Evolutionary conservation across 768 basidiomycete genomes (phyloP), one percentile per base, ranked within the genome.

Genomic region (Cystofilobasidium ferigula): DNA sequence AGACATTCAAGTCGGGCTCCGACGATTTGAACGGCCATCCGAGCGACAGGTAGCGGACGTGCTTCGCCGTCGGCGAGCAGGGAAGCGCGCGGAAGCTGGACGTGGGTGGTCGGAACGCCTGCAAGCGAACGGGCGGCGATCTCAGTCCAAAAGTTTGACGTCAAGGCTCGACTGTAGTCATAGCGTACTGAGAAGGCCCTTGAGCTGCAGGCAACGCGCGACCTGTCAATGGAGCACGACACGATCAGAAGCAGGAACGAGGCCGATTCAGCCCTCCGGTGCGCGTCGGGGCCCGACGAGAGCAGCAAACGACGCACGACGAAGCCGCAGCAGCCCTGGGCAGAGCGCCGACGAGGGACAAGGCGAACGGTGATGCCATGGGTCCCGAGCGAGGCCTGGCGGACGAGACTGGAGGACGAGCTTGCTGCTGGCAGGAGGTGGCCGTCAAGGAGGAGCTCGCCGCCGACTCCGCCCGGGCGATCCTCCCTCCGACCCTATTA

Each of bases 21-120:
- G 51, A 38, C 34, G n/a, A 35, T 53, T 42, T 54, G 51, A 53
- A 63, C 35, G 58, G 35, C 36, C 40, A 42, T 8, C 58, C 58
- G 58, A 42, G 28, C 36, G 36, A 36, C 26, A 36, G 48, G 35
- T 54, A 28, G 18, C 51, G 51, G 30, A 28, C 51, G 10, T 54
- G 51, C 4, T 30, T 26, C 16, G 16, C 9, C 14, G 45, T n/a
- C 14, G 51, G 28, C 26, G 28, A 14, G 3, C 18, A 28, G 28
- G 51, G 20, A 16, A 22, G 28, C 20, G 5, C 18, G 13, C 4
- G 12, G 51, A 32, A 51, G 12, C 24, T 7, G 3, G 48, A 7
- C 24, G 12, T 26, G 9, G 26, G 28, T 10, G 51, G 3, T 54
- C 51, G 51, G 51, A 54, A 14, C 12, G 28, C 14, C 51, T 54